phyloP scores from a whole-genome alignment of 441 rosid species.

The Populus hybrid region DNA sequence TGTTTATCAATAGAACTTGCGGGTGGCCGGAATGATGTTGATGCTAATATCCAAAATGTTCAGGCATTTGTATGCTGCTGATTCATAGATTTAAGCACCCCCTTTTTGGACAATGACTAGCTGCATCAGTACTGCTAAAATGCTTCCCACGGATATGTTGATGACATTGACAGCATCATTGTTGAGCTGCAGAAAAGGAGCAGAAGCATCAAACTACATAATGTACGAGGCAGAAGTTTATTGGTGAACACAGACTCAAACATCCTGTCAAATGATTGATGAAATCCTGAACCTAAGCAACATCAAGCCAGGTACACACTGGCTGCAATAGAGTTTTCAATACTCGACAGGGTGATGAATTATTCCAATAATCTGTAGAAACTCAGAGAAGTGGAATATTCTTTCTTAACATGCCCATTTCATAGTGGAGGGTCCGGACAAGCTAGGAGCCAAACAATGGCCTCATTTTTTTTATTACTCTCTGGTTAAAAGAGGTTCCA shows the following conservation, averaged over 20 bases:
- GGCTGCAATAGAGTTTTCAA: not conserved
- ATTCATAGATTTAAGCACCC: conserved; percentile 18
- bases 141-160: conserved; percentile 83
- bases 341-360: not conserved
- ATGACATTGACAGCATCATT: conserved; percentile 84
- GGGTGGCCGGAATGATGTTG: not conserved
- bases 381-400: not conserved
- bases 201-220: not conserved
- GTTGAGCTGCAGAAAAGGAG: conserved; percentile 60
- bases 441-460: not conserved
- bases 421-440: not conserved
- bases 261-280: not conserved
- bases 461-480: not conserved
- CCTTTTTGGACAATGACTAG: conserved; percentile 50
- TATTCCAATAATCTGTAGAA: not conserved
- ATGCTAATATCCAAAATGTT: not conserved
- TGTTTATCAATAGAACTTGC: not conserved
- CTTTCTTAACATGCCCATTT: not conserved
- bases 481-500: not conserved
- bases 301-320: not conserved
- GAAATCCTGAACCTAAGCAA: not conserved
- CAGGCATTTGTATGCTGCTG: not conserved
- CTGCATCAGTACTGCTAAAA: conserved; percentile 77
- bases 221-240: not conserved
- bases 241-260: not conserved